Conservation (phyloP, 2,329 filamentous ascomycete genomes). For the Colletotrichum sp. region DNA sequence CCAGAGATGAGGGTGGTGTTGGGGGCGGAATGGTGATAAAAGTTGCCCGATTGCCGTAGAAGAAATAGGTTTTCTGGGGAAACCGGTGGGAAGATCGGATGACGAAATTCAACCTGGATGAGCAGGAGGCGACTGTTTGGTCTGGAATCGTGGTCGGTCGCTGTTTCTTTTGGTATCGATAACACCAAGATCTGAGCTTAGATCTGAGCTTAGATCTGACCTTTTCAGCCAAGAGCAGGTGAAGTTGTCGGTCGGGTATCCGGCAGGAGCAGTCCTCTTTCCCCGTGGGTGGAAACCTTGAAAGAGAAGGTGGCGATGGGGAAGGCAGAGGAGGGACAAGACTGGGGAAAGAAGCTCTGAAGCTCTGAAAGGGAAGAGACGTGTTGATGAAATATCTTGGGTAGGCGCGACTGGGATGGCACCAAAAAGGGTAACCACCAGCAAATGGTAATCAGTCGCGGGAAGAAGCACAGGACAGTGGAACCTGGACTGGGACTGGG, state of each 20-base stretch:
- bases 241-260: neutral
- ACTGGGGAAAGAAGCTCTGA: neutral
- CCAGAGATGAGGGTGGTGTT: neutral
- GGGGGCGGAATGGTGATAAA: neutral
- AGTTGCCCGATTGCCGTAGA: neutral
- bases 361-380: neutral
- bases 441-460: neutral
- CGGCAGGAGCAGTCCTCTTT: neutral
- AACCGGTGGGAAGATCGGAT: neutral
- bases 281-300: neutral
- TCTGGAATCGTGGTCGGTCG: neutral
- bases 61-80: neutral
- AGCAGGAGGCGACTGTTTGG: neutral
- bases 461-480: neutral
- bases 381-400: slow-evolving; percentile 16
- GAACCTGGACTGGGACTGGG: neutral
- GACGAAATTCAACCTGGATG: neutral
- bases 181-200: neutral
- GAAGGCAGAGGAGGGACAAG: neutral
- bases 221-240: neutral
- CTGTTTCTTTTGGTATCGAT: neutral
- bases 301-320: neutral
- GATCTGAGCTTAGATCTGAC: neutral
- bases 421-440: neutral
- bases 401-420: neutral